A percentile compares a stretch with the other conserved stretches of the same genome.
These are phyloP conservation scores for Zygoascus biomembranicola DNA, from an alignment of 805 yeast genomes.

Conservation along the genomic window DNA sequence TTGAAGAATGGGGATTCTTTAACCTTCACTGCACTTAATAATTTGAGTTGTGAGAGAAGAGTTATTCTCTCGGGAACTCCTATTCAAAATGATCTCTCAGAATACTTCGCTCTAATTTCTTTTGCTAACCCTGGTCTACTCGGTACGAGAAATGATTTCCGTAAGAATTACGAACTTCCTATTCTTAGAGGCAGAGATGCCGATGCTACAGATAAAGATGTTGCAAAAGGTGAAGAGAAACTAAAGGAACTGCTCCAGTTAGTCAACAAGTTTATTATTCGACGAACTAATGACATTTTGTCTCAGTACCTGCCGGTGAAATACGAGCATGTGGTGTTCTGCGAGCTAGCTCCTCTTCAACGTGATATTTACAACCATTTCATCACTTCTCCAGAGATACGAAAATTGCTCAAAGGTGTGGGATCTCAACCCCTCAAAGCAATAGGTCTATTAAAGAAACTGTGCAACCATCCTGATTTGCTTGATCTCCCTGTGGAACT, in stretches of 20 bases:
- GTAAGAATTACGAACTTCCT: slow-evolving; percentile 72
- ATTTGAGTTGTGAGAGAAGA: slow-evolving; percentile 77
- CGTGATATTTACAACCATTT: slow-evolving; percentile 59
- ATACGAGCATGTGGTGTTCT: slow-evolving; percentile 94
- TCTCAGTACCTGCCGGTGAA: slow-evolving; percentile 92
- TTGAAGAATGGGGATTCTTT: slow-evolving; percentile 83
- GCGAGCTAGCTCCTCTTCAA: slow-evolving; percentile 75
- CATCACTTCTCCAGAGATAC: slow-evolving; percentile 71
- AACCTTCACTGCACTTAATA: slow-evolving; percentile 78
- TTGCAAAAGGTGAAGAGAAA: slow-evolving; percentile 58
- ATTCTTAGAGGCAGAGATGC: slow-evolving; percentile 87
- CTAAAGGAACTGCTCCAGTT: slow-evolving; percentile 60
- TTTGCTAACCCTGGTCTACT: slow-evolving; percentile 92
- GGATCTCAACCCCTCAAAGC: slow-evolving; percentile 85
- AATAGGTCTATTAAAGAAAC: slow-evolving; percentile 77
- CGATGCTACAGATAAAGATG: slow-evolving; percentile 73
- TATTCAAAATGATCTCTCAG: slow-evolving; percentile 89
- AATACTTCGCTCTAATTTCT: slow-evolving; percentile 80
- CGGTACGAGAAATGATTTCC: slow-evolving; percentile 76
- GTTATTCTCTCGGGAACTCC: slow-evolving; percentile 96
- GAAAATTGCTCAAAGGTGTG: slow-evolving; percentile 41
- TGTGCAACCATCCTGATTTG: slow-evolving; percentile 91
- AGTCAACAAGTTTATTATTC: slow-evolving; percentile 83
- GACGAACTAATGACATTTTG: slow-evolving; percentile 91
- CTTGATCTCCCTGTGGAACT: slow-evolving; percentile 68